Base-by-base conservation (phyloP, 306 rosid genomes). In the Castanospermum australe region DNA sequence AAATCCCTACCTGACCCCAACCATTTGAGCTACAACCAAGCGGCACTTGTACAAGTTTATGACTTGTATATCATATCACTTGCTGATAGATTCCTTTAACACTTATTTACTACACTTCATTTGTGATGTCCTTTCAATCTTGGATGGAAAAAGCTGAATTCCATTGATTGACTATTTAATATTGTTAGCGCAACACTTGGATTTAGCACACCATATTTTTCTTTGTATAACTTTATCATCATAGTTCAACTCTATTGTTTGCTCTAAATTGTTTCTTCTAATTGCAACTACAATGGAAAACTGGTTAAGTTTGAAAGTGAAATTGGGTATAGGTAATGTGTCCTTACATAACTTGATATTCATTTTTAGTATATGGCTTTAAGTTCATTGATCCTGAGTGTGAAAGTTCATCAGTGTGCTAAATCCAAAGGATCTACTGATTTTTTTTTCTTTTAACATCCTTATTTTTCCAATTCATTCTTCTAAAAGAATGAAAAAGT, bases 241-340 rank as follows among this genome's bases (percentile, higher is more conserved):
- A 2, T 55, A 22, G 36, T 51, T 66, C 60, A 48, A 56, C 59
- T 47, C 44, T 72, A n/a, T 77, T 35, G 51, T 45, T 21, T 42
- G 32, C 11, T 59, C 83, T 70, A 70, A 70, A 15, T 25, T 36
- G 33, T 71, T 78, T 83, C 72, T 55, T 72, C 59, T 20, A 36
- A 17, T 73, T 38, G 41, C 60, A 7, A 32, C 2, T 67, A 0
- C 63, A 70, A 51, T 24, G 35, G 2, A n/a, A 18, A 9, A 67
- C 0, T 0, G 44, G 9, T 44, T 14, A 66, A 55, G 7, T 36
- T 4, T 0, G 35, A 65, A 38, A 5, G 35, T 2, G 11, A 78
- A 36, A 66, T 39, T 72, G 76, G 60, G 18, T 25, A 12, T 83
- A 56, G 83, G 86, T 83, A 83, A 83, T 57, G 32, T 24, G 64